These are phyloP conservation scores for Anthracocystis setariae DNA, from an alignment of 1,284 basidiomycete species.

Conservation along the genomic window DNA sequence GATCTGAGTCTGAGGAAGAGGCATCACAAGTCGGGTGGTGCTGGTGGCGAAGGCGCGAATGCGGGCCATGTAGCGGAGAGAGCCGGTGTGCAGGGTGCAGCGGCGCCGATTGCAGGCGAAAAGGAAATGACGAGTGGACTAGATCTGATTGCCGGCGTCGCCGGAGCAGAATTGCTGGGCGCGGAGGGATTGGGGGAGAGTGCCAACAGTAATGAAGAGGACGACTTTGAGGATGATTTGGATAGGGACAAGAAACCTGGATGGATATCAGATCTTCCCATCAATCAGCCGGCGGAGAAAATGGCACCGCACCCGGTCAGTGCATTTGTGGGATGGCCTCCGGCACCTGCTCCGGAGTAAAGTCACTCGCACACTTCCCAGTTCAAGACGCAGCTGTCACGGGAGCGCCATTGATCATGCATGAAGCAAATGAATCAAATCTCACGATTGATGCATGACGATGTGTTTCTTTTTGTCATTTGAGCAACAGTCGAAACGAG, in stretches of 20 bases:
- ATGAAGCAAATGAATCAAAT: too few species aligned
- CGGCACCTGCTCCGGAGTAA: slow-evolving; percentile 12
- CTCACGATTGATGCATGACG: too few species aligned
- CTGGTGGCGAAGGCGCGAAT: slow-evolving; percentile 1
- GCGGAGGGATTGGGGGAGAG: slow-evolving; percentile 30
- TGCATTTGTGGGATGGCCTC: slow-evolving; percentile 46
- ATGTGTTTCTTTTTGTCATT: too few species aligned
- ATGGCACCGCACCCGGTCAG: slow-evolving; percentile 43
- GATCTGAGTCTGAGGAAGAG: slow-evolving; percentile 44
- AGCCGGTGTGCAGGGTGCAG: slow-evolving; percentile 5
- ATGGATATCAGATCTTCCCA: slow-evolving; percentile 49
- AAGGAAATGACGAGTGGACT: slow-evolving; percentile 44
- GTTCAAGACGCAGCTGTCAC: too few species aligned
- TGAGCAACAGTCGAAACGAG: too few species aligned
- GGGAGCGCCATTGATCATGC: too few species aligned
- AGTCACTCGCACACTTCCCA: neutral
- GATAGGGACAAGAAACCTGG: slow-evolving; percentile 34
- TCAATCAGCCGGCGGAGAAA: slow-evolving; percentile 49
- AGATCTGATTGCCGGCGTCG: slow-evolving; percentile 46
- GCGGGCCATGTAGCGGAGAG: slow-evolving; percentile 1
- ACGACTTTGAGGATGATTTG: slow-evolving; percentile 33
- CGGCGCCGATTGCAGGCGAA: slow-evolving; percentile 6
- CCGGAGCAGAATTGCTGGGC: slow-evolving; percentile 39
- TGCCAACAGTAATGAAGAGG: slow-evolving; percentile 34
- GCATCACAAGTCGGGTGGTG: slow-evolving; percentile 15